Evolutionary conservation across 768 basidiomycete species (phyloP).

Genomic region (Galerina marginata): DNA sequence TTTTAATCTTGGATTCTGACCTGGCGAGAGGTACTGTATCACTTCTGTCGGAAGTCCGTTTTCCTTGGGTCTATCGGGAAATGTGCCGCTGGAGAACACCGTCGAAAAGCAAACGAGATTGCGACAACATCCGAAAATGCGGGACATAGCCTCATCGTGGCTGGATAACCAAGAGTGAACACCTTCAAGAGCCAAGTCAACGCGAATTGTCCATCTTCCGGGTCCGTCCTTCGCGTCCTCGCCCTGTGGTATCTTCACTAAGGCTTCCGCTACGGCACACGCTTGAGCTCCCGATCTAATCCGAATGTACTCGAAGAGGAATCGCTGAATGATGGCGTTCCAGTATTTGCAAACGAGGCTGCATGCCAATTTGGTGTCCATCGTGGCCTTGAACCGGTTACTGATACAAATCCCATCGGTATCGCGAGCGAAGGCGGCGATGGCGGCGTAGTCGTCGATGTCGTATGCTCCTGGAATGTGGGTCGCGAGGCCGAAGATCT

Average conservation of each 20-base stretch:
- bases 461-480: slow-evolving; percentile 30
- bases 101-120: slow-evolving; percentile 32
- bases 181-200: slow-evolving; percentile 30
- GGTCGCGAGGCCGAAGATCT: slow-evolving; percentile 27
- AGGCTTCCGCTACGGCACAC: slow-evolving; percentile 15
- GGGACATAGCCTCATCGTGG: slow-evolving; percentile 25
- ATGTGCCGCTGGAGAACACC: slow-evolving; percentile 20
- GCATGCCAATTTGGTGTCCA: slow-evolving; percentile 27
- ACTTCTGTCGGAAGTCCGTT: neutral
- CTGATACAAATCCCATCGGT: slow-evolving; percentile 24
- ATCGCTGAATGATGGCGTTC: slow-evolving; percentile 19
- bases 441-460: slow-evolving; percentile 24
- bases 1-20: slow-evolving; percentile 17
- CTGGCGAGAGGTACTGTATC: neutral
- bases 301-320: slow-evolving; percentile 27
- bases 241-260: slow-evolving; percentile 4
- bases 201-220: slow-evolving; percentile 26
- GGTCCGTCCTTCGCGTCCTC: neutral
- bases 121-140: slow-evolving; percentile 26
- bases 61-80: neutral
- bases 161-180: slow-evolving; percentile 22
- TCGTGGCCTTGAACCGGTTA: slow-evolving; percentile 19
- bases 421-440: slow-evolving; percentile 31
- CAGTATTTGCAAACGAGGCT: slow-evolving; percentile 27
- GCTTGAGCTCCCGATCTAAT: slow-evolving; percentile 28